Percentiles rank a stretch among this genome's conserved stretches.
phyloP scores from a whole-genome alignment of 768 basidiomycete genomes.

The Solioccasus polychromus region DNA sequence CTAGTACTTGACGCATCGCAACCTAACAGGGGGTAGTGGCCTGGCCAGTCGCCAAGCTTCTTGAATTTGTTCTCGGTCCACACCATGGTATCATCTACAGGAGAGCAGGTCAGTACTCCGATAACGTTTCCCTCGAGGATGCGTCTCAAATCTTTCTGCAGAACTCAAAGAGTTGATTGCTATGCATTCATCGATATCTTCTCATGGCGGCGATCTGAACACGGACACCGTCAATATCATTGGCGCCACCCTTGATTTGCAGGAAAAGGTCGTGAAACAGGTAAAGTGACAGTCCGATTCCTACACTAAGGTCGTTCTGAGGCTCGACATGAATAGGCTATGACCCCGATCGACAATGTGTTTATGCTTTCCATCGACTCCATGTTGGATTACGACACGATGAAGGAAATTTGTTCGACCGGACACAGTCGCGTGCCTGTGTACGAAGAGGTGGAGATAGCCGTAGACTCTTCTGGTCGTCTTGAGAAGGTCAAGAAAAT shows the following conservation, averaged over 20 bases:
- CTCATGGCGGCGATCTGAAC: slow-evolving; percentile 83
- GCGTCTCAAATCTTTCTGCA: slow-evolving; percentile 10
- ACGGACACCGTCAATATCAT: slow-evolving; percentile 88
- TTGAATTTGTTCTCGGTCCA: slow-evolving; percentile 72
- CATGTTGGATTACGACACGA: slow-evolving; percentile 73
- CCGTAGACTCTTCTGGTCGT: slow-evolving; percentile 34
- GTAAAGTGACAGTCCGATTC: slow-evolving; percentile 22
- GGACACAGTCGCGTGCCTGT: slow-evolving; percentile 86
- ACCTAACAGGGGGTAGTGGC: slow-evolving; percentile 59
- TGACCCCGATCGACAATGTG: slow-evolving; percentile 76
- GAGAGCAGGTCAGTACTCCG: slow-evolving; percentile 48
- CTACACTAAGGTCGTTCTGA: not conserved
- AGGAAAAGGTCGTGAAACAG: slow-evolving; percentile 79
- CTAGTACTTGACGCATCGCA: not conserved
- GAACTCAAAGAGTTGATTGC: slow-evolving; percentile 91
- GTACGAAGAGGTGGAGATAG: slow-evolving; percentile 71
- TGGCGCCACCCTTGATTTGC: slow-evolving; percentile 83
- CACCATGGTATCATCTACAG: slow-evolving; percentile 93
- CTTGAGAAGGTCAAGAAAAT: slow-evolving; percentile 73
- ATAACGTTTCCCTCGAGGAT: not conserved
- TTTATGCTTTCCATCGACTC: slow-evolving; percentile 90
- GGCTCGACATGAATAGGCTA: slow-evolving; percentile 45
- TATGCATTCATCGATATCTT: slow-evolving; percentile 71
- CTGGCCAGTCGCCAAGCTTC: slow-evolving; percentile 83
- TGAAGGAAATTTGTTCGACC: slow-evolving; percentile 72